Base-by-base conservation (phyloP, 2,329 filamentous ascomycete species). In the Fusarium pininemorale region DNA sequence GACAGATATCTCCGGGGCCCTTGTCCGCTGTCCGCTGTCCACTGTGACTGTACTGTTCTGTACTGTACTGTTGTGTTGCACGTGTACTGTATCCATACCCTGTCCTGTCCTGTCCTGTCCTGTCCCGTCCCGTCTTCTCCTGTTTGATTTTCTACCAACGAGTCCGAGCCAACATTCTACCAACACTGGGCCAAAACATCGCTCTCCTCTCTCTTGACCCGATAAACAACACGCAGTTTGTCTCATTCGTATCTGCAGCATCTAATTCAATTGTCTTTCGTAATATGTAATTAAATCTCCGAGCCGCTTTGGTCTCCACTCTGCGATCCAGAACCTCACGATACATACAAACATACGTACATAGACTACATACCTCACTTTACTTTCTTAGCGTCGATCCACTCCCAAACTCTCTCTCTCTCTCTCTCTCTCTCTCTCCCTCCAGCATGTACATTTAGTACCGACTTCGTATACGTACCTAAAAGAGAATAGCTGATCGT, bases 321-420 rank as follows among this genome's bases (percentile, higher is more conserved):
- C 56, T 61, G 35, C 42, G 37, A 50, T 47, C 44, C 54, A 63
- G 61, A n/a, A n/a, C 50, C 22, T 69, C 32, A 38, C 44, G 59
- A 72, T 72, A 44, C 24, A 28, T 47, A 20, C 11, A 7, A 8
- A 22, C 12, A 35, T 14, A 22, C 12, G 8, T 22, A 22, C 12
- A 35, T 15, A n/a, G 32, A 35, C 22, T 41, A 37, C 35, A 37
- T n/a, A n/a, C 16, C 26, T 18, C 39, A 47, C 18, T 28, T 30
- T 32, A 14, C 54, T 20, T 41, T 56, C 22, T 50, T 62, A 72
- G 69, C 70, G 69, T 72, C 69, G 70, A 72, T 72, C 69, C 50
- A 45, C 37, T 26, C n/a, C 18, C 18, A 60, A 66, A 57, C 54
- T 32, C 24, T 20, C 41, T 44, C 45, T 56, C 8, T n/a, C 44